Evolutionary conservation across 768 basidiomycete species (phyloP).

Genomic region (Trametes meyenii): DNA sequence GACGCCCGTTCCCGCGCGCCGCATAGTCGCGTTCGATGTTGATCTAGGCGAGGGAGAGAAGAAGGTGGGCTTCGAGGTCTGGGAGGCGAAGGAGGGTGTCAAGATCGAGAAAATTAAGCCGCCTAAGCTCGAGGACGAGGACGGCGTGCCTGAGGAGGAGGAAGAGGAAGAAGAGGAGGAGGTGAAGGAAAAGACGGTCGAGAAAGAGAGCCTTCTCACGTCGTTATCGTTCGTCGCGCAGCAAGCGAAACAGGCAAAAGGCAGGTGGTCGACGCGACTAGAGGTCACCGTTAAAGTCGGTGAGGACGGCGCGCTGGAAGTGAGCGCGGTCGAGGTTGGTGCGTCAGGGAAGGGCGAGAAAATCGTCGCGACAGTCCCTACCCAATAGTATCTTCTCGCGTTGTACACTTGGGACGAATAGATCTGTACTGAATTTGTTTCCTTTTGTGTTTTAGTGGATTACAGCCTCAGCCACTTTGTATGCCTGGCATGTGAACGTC

Average conservation of each 20-base stretch:
- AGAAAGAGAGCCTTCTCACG: slow-evolving; percentile 54
- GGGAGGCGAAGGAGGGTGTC: slow-evolving; percentile 75
- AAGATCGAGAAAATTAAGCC: slow-evolving; percentile 60
- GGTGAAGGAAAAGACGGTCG: slow-evolving; percentile 61
- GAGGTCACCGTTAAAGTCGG: slow-evolving; percentile 46
- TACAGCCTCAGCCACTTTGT: neutral
- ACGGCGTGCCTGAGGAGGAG: slow-evolving; percentile 55
- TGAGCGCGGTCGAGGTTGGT: slow-evolving; percentile 43
- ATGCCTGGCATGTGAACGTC: neutral
- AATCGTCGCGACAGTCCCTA: slow-evolving; percentile 33
- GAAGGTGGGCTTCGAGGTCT: slow-evolving; percentile 68
- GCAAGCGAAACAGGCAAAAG: slow-evolving; percentile 46
- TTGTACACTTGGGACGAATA: slow-evolving; percentile 5
- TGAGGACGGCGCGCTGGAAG: slow-evolving; percentile 38
- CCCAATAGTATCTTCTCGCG: slow-evolving; percentile 11
- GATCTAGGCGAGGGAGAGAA: slow-evolving; percentile 46
- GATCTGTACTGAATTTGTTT: slow-evolving; percentile 5
- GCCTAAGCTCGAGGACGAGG: slow-evolving; percentile 47
- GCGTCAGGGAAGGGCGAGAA: slow-evolving; percentile 39
- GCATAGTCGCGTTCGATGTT: slow-evolving; percentile 62
- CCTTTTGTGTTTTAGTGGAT: too few species aligned
- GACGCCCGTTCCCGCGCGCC: slow-evolving; percentile 69
- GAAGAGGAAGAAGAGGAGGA: slow-evolving; percentile 65
- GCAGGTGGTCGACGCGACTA: slow-evolving; percentile 53
- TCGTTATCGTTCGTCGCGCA: slow-evolving; percentile 38